Conservation (phyloP, 176 grass and related monocot species). For the Microstegium vimineum region DNA sequence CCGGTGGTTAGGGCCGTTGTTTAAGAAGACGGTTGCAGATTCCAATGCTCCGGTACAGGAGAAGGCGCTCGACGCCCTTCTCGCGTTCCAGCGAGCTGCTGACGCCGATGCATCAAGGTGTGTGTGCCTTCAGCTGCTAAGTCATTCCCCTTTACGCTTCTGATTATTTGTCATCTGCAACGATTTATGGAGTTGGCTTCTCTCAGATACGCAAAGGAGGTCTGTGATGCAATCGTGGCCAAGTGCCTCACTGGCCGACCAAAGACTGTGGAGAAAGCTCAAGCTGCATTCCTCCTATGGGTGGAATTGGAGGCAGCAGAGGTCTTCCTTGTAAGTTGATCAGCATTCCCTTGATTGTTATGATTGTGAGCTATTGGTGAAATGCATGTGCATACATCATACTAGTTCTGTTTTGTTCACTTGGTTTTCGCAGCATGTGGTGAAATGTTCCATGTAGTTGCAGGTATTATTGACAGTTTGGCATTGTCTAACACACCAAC, state of each 20-base stretch:
- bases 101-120: slow-evolving; percentile 88
- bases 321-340: slow-evolving; percentile 78
- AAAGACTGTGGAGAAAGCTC: slow-evolving; percentile 99
- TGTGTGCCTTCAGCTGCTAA: background rate
- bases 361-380: background rate
- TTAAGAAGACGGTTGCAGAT: slow-evolving; percentile 93
- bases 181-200: slow-evolving; percentile 10
- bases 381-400: background rate
- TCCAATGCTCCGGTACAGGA: slow-evolving; percentile 97
- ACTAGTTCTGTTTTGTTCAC: background rate
- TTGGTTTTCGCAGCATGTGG: background rate
- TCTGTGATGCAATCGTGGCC: slow-evolving; percentile 85
- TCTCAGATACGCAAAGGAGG: slow-evolving; percentile 84
- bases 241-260: slow-evolving; percentile 97
- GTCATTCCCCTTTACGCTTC: background rate
- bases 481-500: background rate
- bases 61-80: slow-evolving; percentile 89
- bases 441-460: background rate
- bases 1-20: slow-evolving; percentile 67
- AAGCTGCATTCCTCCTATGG: slow-evolving; percentile 86
- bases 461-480: background rate
- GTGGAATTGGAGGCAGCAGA: slow-evolving; percentile 87
- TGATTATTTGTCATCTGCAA: slow-evolving; percentile 5
- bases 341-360: background rate
- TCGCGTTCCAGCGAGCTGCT: slow-evolving; percentile 81